A percentile compares a stretch with the other conserved stretches of the same genome.
These are phyloP conservation scores for Capsella rubella DNA, from an alignment of 441 rosid species.

Conservation along the genomic window DNA sequence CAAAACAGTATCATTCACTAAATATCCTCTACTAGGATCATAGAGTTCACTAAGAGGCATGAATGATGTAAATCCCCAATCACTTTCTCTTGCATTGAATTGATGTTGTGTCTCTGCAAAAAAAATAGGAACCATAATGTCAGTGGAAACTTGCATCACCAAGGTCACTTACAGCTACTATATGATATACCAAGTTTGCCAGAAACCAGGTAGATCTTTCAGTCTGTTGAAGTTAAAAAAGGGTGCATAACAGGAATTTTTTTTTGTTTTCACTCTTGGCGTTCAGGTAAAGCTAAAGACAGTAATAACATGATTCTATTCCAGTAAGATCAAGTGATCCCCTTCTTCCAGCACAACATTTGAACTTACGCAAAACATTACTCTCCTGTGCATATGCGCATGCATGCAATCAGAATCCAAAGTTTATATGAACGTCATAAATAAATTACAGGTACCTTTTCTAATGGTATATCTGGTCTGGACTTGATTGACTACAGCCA, in stretches of 20 bases:
- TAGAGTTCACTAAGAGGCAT: conserved; percentile 80
- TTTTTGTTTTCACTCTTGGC: neutral
- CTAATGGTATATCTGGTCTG: conserved; percentile 58
- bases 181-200: conserved; percentile 12
- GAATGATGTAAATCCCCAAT: conserved; percentile 83
- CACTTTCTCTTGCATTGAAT: conserved; percentile 75
- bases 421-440: neutral
- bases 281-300: conserved; percentile 15
- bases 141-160: conserved; percentile 13
- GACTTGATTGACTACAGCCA: conserved; percentile 68
- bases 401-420: conserved; percentile 25
- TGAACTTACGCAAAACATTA: conserved; percentile 9
- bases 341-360: conserved; percentile 26
- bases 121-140: conserved; percentile 23
- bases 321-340: conserved; percentile 1
- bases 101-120: conserved; percentile 75
- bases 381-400: neutral
- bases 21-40: conserved; percentile 71
- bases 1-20: conserved; percentile 65
- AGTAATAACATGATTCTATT: conserved; percentile 9
- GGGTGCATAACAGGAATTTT: conserved; percentile 3
- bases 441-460: conserved; percentile 50
- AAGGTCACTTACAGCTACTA: conserved; percentile 20
- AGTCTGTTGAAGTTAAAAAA: neutral
- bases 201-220: conserved; percentile 12